These are phyloP conservation scores for Eucalyptus coolabah DNA, from an alignment of 345 rosid genomes.

Conservation along the genomic window DNA sequence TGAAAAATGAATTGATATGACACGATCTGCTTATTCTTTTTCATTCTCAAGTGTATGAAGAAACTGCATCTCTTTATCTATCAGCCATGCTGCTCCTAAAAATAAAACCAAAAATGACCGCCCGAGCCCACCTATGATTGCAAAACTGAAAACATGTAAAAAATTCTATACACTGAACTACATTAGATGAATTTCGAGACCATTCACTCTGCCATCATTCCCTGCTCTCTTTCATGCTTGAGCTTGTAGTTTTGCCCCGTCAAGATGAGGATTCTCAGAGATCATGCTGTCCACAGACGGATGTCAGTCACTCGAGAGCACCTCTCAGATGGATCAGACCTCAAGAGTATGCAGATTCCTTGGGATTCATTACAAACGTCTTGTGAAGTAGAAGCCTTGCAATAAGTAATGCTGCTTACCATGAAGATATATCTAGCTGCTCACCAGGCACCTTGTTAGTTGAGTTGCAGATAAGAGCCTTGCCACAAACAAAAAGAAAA, in stretches of 20 bases:
- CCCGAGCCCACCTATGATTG: background rate
- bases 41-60: background rate
- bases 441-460: background rate
- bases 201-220: background rate
- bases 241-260: background rate
- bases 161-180: background rate
- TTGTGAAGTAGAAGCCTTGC: background rate
- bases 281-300: background rate
- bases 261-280: background rate
- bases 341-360: background rate
- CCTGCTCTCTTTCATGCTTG: background rate
- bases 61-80: background rate
- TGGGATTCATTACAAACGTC: background rate
- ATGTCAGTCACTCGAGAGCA: background rate
- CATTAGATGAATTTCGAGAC: background rate
- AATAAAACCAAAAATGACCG: background rate
- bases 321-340: background rate
- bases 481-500: background rate
- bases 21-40: background rate
- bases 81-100: background rate
- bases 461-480: background rate
- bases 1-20: background rate
- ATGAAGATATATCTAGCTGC: background rate
- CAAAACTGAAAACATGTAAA: background rate
- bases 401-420: background rate